A percentile compares a stretch with the other conserved stretches of the same genome.
Conservation (phyloP, 192 early-diverging fungal genomes). For the Gamsiella multidivaricata region DNA sequence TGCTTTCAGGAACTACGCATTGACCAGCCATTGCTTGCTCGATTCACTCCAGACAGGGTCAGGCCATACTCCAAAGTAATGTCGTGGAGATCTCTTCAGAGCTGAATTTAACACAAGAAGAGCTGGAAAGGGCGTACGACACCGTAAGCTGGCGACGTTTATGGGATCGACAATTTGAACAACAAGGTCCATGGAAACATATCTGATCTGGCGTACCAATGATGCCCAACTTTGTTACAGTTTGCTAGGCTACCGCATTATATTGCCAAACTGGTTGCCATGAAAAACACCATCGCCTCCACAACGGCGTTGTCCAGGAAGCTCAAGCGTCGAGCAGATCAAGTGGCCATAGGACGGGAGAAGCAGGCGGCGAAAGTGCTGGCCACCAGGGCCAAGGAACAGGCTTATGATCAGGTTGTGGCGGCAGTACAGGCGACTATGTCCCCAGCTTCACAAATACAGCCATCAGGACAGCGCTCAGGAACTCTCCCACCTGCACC, state of each 20-base stretch:
- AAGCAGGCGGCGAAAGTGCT: conserved; percentile 28
- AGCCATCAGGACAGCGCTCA: conserved; percentile 1
- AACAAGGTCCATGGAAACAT: not conserved
- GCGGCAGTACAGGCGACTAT: conserved; percentile 15
- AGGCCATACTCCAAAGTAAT: conserved; percentile 30
- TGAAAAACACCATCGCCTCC: conserved; percentile 40
- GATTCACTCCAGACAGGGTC: conserved; percentile 22
- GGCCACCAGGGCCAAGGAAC: conserved; percentile 25
- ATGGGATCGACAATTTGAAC: not conserved
- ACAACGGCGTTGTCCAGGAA: conserved; percentile 27
- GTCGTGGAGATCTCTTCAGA: conserved; percentile 31
- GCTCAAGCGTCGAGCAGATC: conserved; percentile 33
- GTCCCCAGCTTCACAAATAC: not conserved
- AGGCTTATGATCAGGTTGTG: conserved; percentile 44
- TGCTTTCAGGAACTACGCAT: conserved; percentile 1
- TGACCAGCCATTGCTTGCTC: not conserved
- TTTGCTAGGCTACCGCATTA: conserved; percentile 48
- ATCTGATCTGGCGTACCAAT: no score
- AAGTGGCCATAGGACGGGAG: conserved; percentile 34
- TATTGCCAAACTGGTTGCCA: conserved; percentile 37
- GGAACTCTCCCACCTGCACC: not conserved
- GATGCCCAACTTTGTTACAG: no score
- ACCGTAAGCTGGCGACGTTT: conserved; percentile 19
- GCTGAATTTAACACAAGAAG: conserved; percentile 19
- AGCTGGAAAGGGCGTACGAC: conserved; percentile 42